Evolutionary conservation across 331 rosid species (phyloP), one percentile per base, ranked within the genome.

Genomic region (Malus hybrid): DNA sequence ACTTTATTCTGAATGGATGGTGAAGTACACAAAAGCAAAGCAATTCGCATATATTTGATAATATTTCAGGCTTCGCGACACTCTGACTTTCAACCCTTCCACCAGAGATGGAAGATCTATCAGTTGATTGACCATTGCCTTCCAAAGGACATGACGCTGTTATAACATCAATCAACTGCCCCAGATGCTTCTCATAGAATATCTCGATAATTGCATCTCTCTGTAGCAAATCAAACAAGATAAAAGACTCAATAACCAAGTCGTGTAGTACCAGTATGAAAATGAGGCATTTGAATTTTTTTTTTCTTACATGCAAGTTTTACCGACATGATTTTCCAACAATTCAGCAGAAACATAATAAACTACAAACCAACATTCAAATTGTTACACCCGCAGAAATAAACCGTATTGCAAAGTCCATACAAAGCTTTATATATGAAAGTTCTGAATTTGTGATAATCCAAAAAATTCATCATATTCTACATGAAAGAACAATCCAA

Each of bases 21-120:
- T 95, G 99, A n/a, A 92, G 88, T 73, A 95, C 97, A 72, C 99
- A 95, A 84, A 95, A 95, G 93, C 97, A 95, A 30, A 95, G 87
- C 84, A 95, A 79, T 86, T 95, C 99, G 77, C 97, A 90, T 78
- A 95, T 89, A 83, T 90, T 90, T 13, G 89, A 88, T 79, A 95
- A 81, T 81, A 92, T 90, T 91, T 95, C 99, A 33, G 99, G 98
- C 84, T 92, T 95, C 62, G 85, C 87, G 44, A 74, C 77, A 61
- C 68, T 82, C 74, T 55, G 88, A 76, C 68, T 70, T 75, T 78
- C 87, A 71, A 80, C 82, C 73, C 84, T 77, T 79, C n/a, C 84
- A 34, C 85, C 84, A 80, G 86, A 67, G 77, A 73, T 82, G 53
- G 69, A 63, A 34, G 86, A 78, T 78, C 78, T 84, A 68, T 78